Base-by-base conservation (phyloP, 106 monocot genomes). In the Allium fistulosum region DNA sequence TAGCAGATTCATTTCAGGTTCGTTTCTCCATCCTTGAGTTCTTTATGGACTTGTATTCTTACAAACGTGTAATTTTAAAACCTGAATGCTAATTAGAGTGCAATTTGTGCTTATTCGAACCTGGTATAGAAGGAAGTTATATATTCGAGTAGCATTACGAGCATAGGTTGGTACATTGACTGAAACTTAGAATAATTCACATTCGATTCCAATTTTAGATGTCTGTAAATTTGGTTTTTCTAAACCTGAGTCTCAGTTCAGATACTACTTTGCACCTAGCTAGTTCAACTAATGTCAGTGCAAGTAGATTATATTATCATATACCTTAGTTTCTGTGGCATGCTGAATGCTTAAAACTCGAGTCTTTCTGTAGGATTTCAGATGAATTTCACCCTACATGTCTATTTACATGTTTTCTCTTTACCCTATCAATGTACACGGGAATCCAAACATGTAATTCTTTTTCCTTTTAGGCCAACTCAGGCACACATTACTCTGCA, bases 1-100 rank as follows among this genome's bases (percentile, higher is more conserved):
- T n/a, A 57, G 73, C 27, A 78, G 69, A 50, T 55, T 84, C 67
- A 79, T 88, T 62, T 48, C 83, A 73, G 87, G 87, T 84, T 53
- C 65, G 8, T 8, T 68, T 45, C 53, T 56, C 48, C 0, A 4
- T 66, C 49, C 12, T 14, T n/a, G 4, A 10, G 14, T 13, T 15
- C 15, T 8, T 12, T 12, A 53, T 53, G 52, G 52, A 53, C 52
- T 13, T 13, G 9, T 53, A 13, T 53, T 53, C 7, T n/a, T 14
- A 59, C 58, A n/a, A 7, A 59, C 14, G 17, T 15, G 26, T 7
- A 26, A 62, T 8, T 62, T 1, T 28, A 7, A 22, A 45, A 18
- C 45, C 10, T 9, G 11, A 55, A 28, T 15, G 26, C 15, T 4
- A 9, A 22, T 11, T 0, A 37, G 11, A 10, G 7, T 59, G 58